Evolutionary conservation across 768 basidiomycete genomes (phyloP).

Genomic region (Xanthoconium stramineum): DNA sequence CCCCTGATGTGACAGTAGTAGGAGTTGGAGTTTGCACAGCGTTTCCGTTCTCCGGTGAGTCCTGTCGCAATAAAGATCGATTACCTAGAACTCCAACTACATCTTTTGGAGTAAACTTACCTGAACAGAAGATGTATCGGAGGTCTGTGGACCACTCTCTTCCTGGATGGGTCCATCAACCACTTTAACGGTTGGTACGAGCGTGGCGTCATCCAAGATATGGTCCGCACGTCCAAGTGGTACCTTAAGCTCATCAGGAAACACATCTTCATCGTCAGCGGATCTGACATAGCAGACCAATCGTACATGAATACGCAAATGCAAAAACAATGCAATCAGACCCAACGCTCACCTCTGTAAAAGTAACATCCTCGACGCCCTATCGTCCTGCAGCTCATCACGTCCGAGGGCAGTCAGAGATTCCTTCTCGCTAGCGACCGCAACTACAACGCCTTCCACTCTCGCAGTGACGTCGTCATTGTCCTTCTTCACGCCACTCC

Average conservation of each 20-base stretch:
- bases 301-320: slow-evolving; percentile 1
- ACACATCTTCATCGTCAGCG: slow-evolving; percentile 51
- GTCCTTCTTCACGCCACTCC: slow-evolving; percentile 7
- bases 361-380: slow-evolving; percentile 60
- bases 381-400: slow-evolving; percentile 74
- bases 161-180: slow-evolving; percentile 18
- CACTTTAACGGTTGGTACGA: slow-evolving; percentile 7
- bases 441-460: slow-evolving; percentile 39
- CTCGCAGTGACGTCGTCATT: slow-evolving; percentile 13
- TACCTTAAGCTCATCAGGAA: slow-evolving; percentile 57
- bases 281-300: slow-evolving; percentile 35
- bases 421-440: slow-evolving; percentile 72
- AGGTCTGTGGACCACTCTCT: slow-evolving; percentile 11
- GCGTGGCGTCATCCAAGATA: slow-evolving; percentile 45
- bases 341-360: slow-evolving; percentile 54
- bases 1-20: slow-evolving; percentile 30
- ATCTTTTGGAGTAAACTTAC: slow-evolving; percentile 17
- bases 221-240: slow-evolving; percentile 61
- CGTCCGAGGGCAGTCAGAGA: slow-evolving; percentile 65
- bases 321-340: neutral
- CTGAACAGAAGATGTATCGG: slow-evolving; percentile 16
- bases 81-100: neutral
- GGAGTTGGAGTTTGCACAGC: slow-evolving; percentile 17
- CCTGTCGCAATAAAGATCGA: slow-evolving; percentile 13
- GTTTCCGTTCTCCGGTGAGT: slow-evolving; percentile 25